These are phyloP conservation scores for Sodiomyces alkalinus DNA, from an alignment of 2,329 filamentous ascomycete species.

Conservation along the genomic window DNA sequence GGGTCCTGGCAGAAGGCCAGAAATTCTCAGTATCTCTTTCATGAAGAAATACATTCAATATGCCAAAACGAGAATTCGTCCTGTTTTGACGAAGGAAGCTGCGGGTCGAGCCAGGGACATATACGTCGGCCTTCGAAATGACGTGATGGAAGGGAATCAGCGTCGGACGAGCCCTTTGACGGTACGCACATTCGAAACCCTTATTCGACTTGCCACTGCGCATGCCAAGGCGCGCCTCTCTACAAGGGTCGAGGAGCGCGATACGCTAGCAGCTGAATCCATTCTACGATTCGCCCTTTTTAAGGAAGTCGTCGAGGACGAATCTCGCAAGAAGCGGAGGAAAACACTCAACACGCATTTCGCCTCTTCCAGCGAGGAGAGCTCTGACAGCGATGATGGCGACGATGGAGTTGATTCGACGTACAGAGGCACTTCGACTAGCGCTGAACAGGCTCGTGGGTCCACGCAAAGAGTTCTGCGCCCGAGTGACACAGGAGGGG, in stretches of 20 bases:
- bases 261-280: constrained; percentile 73
- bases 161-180: constrained; percentile 90
- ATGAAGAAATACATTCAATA: constrained; percentile 99
- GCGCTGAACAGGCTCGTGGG: too few species aligned
- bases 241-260: constrained; percentile 74
- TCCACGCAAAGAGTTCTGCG: too few species aligned
- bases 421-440: constrained; percentile 13
- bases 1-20: constrained; percentile 59
- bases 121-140: constrained; percentile 86
- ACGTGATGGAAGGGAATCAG: constrained; percentile 89
- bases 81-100: constrained; percentile 77
- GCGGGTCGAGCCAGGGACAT: constrained; percentile 82
- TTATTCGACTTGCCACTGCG: constrained; percentile 94
- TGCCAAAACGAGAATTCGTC: constrained; percentile 82
- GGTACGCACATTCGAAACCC: constrained; percentile 87
- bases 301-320: constrained; percentile 76
- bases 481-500: too few species aligned
- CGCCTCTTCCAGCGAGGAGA: constrained; percentile 43
- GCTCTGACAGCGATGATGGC: constrained; percentile 45
- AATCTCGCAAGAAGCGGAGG: constrained; percentile 72
- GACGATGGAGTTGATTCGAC: constrained; percentile 32
- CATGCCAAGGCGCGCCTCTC: constrained; percentile 89
- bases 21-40: constrained; percentile 90
- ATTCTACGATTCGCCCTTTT: constrained; percentile 92
- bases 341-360: constrained; percentile 45